These are phyloP conservation scores for Yamadazyma takamatsuzukensis DNA, from an alignment of 805 yeast species.

Conservation along the genomic window DNA sequence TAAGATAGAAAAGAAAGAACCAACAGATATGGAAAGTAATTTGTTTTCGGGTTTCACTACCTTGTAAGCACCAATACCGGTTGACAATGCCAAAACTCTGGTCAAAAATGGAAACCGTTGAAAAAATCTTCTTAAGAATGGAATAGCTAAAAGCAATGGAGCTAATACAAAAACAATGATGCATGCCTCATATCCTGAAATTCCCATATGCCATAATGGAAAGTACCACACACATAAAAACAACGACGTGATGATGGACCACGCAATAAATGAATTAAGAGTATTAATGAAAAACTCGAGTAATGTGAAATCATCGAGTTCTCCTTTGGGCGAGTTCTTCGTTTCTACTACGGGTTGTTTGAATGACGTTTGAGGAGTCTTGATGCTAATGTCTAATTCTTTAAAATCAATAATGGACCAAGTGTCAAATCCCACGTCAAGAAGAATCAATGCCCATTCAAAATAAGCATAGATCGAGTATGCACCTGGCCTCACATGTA, in stretches of 20 bases:
- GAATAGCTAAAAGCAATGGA: constrained; percentile 53
- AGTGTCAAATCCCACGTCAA: constrained; percentile 84
- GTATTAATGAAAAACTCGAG: constrained; percentile 42
- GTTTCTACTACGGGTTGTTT: constrained; percentile 7
- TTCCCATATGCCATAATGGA: constrained; percentile 98
- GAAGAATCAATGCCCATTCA: constrained; percentile 85
- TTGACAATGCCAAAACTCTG: constrained; percentile 49
- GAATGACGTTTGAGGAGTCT: constrained; percentile 21
- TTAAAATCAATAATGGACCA: constrained; percentile 71
- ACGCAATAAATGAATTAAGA: constrained; percentile 71
- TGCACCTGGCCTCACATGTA: constrained; percentile 85
- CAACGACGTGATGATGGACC: constrained; percentile 80
- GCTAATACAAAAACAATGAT: constrained; percentile 50
- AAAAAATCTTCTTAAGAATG: constrained; percentile 34
- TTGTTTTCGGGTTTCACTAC: constrained; percentile 67
- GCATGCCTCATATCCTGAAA: constrained; percentile 87
- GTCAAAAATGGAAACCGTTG: constrained; percentile 49
- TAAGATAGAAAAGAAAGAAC: constrained; percentile 59
- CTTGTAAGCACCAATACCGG: constrained; percentile 75
- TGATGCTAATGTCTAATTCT: constrained; percentile 49
- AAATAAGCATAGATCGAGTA: constrained; percentile 91
- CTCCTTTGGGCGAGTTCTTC: constrained; percentile 6
- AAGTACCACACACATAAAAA: constrained; percentile 92
- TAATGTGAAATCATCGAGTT: constrained; percentile 28
- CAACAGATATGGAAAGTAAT: constrained; percentile 62